Evolutionary conservation across 495 filamentous ascomycete species (phyloP).

Genomic region (Penicillium bialowiezense): DNA sequence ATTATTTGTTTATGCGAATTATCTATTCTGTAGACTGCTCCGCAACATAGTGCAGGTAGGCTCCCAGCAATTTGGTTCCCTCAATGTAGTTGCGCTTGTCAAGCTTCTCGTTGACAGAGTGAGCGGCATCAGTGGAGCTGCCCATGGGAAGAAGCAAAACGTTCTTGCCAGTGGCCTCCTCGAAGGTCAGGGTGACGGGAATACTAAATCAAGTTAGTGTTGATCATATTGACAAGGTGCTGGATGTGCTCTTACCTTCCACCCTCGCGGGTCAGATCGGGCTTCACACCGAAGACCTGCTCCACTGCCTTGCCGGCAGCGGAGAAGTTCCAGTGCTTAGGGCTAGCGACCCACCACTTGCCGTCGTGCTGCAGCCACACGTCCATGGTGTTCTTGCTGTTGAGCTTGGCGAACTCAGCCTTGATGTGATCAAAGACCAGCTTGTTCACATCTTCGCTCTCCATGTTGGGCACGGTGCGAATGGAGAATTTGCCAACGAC

Average conservation of each 20-base stretch:
- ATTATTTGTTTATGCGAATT: background rate
- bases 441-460: slow-evolving; percentile 80
- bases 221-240: background rate
- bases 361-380: slow-evolving; percentile 80
- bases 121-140: slow-evolving; percentile 91
- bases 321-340: slow-evolving; percentile 97
- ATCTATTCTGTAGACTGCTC: slow-evolving; percentile 64
- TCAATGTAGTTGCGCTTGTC: slow-evolving; percentile 97
- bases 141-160: slow-evolving; percentile 95
- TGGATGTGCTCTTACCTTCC: slow-evolving; percentile 59
- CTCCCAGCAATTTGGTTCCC: slow-evolving; percentile 92
- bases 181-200: slow-evolving; percentile 93
- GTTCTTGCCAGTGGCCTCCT: slow-evolving; percentile 98
- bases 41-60: slow-evolving; percentile 95
- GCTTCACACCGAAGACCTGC: slow-evolving; percentile 85
- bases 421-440: slow-evolving; percentile 78
- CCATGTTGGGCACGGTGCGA: slow-evolving; percentile 96
- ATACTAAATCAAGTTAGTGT: slow-evolving; percentile 59
- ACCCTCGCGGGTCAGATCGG: slow-evolving; percentile 95
- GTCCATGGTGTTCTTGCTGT: slow-evolving; percentile 86
- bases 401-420: slow-evolving; percentile 74
- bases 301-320: slow-evolving; percentile 91
- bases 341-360: slow-evolving; percentile 97
- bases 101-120: slow-evolving; percentile 97
- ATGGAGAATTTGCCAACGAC: slow-evolving; percentile 98